A percentile compares a stretch with the other conserved stretches of the same genome.
phyloP scores from a whole-genome alignment of 2,329 filamentous ascomycete genomes.

The Aspergillus glaucus region DNA sequence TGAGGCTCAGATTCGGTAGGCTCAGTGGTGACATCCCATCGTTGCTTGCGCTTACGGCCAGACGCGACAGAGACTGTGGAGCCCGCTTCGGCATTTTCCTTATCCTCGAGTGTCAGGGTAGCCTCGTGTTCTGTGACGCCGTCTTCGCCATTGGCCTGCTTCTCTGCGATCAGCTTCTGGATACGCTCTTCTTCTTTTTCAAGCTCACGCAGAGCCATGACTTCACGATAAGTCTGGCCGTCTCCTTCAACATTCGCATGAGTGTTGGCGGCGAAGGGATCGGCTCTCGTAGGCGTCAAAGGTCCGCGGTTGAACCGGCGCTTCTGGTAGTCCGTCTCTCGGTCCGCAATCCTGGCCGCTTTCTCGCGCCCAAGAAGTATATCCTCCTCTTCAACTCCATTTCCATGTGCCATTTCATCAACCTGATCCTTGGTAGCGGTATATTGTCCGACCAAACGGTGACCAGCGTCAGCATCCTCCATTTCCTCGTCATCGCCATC shows the following conservation, averaged over 20 bases:
- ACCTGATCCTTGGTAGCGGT: constrained; percentile 88
- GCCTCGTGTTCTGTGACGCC: constrained; percentile 62
- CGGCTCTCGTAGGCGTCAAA: constrained; percentile 76
- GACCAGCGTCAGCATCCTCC: constrained; percentile 66
- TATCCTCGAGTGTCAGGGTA: constrained; percentile 65
- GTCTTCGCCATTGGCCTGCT: constrained; percentile 56
- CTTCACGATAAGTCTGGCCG: constrained; percentile 76
- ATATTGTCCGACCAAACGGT: constrained; percentile 86
- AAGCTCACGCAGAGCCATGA: constrained; percentile 85
- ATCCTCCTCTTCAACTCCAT: constrained; percentile 86
- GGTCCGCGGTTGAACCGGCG: constrained; percentile 76
- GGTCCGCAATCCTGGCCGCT: constrained; percentile 81
- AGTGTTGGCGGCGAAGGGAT: constrained; percentile 73
- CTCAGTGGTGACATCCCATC: constrained; percentile 78
- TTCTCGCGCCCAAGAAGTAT: constrained; percentile 79
- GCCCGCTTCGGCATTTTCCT: constrained; percentile 66
- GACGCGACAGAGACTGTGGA: constrained; percentile 58
- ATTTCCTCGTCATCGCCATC: constrained; percentile 73
- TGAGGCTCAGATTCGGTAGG: constrained; percentile 45
- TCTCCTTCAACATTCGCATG: constrained; percentile 64
- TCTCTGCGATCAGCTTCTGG: constrained; percentile 69
- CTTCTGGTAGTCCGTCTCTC: constrained; percentile 97
- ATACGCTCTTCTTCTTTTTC: constrained; percentile 92
- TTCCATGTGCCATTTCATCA: constrained; percentile 82
- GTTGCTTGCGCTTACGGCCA: constrained; percentile 80